A percentile compares a stretch with the other conserved stretches of the same genome.
Evolutionary conservation across 2,329 filamentous ascomycete species (phyloP).

Genomic region (Penicillium sp.): DNA sequence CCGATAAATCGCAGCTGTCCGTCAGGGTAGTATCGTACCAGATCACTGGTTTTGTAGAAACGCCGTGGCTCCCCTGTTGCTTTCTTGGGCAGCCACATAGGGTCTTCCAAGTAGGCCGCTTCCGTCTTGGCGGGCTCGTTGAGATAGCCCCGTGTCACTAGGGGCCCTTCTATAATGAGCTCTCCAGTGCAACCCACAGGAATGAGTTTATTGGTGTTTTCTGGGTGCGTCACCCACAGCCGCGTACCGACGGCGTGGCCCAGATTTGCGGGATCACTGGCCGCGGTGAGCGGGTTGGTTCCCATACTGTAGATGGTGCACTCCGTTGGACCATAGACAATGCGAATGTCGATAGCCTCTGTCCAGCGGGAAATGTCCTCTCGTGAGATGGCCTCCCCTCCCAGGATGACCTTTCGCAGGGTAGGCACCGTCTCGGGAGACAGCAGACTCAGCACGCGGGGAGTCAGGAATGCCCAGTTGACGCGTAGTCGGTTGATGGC

Average conservation of each 20-base stretch:
- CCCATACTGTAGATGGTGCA: conserved; percentile 10
- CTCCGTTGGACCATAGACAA: conserved; percentile 23
- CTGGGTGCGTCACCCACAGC: conserved; percentile 1
- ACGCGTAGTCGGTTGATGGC: not conserved
- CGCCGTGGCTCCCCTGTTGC: not conserved
- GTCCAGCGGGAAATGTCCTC: conserved; percentile 17
- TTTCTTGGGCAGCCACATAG: not conserved
- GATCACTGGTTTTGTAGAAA: conserved; percentile 29
- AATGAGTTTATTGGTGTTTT: not conserved
- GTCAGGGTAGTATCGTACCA: not conserved
- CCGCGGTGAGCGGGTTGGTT: not conserved
- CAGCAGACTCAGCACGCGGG: conserved; percentile 19
- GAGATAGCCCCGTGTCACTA: not conserved
- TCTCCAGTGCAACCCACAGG: not conserved
- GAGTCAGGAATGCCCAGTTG: not conserved
- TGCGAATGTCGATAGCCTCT: conserved; percentile 4
- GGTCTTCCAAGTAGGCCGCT: not conserved
- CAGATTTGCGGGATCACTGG: not conserved
- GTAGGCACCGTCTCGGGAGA: conserved; percentile 14
- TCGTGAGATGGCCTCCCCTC: conserved; percentile 18
- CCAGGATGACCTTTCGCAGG: conserved; percentile 17
- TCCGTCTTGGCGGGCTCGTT: not conserved
- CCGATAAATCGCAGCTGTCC: conserved; percentile 18
- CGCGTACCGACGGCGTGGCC: not conserved
- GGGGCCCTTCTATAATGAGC: not conserved